A percentile compares a stretch with the other conserved stretches of the same genome.
Evolutionary conservation across 78 protist genomes (phyloP).

Genomic region (Dictyostelium firmibasis): DNA sequence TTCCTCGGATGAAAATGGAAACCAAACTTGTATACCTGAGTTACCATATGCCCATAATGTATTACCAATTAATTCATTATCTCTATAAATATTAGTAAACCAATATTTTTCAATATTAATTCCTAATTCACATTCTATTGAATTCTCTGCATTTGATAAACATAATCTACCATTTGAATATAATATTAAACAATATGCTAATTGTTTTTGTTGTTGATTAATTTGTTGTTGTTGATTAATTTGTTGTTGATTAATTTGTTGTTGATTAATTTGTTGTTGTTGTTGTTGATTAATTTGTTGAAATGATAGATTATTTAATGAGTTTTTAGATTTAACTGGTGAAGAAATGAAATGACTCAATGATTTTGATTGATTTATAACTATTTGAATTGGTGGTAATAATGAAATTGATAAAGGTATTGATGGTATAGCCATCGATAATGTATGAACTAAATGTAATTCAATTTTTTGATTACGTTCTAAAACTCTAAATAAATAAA

Average conservation of each 20-base stretch:
- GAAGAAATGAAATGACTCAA: background rate
- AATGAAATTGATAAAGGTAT: slow-evolving; percentile 47
- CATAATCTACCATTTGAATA: slow-evolving; percentile 57
- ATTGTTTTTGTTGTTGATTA: slow-evolving; percentile 18
- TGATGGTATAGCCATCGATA: slow-evolving; percentile 68
- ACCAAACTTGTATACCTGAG: slow-evolving; percentile 79
- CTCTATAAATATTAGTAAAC: slow-evolving; percentile 65
- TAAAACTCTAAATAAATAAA: slow-evolving; percentile 41
- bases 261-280: background rate
- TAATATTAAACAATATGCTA: slow-evolving; percentile 45
- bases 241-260: background rate
- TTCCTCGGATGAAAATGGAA: slow-evolving; percentile 60
- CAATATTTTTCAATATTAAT: slow-evolving; percentile 66
- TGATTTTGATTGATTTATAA: background rate
- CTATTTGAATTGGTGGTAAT: slow-evolving; percentile 24
- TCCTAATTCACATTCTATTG: slow-evolving; percentile 33
- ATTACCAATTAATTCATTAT: slow-evolving; percentile 60
- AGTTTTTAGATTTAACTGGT: background rate
- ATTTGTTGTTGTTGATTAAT: background rate
- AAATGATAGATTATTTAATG: too few species aligned
- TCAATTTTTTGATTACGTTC: slow-evolving; percentile 10
- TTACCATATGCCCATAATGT: slow-evolving; percentile 84
- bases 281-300: too few species aligned
- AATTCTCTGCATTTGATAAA: slow-evolving; percentile 63
- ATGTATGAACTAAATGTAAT: background rate